phyloP scores from a whole-genome alignment of 108 stramenopile species.

The Discostella pseudostelligera region DNA sequence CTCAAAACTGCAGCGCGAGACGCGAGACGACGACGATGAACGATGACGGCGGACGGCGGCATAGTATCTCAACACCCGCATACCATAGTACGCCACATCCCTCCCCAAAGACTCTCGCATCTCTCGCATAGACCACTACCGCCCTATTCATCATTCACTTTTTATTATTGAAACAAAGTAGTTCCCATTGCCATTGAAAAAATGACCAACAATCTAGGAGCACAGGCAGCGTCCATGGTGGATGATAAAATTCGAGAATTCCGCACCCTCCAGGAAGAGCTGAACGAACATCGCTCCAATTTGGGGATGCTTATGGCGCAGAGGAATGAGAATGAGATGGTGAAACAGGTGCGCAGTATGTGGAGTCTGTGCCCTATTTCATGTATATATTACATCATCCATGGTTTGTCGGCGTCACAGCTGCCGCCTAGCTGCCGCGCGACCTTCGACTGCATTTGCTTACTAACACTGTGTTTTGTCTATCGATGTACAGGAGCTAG shows the following conservation, averaged over 20 bases:
- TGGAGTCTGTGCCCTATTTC: not conserved
- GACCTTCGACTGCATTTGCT: constrained; percentile 26
- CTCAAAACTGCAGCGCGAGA: too few species aligned
- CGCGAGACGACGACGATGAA: too few species aligned
- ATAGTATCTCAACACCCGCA: too few species aligned
- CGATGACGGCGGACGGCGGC: too few species aligned
- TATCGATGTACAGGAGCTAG: constrained; percentile 31
- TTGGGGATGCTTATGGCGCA: constrained; percentile 76
- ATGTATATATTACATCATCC: too few species aligned
- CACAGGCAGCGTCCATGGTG: constrained; percentile 70
- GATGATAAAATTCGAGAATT: constrained; percentile 79
- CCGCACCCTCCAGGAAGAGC: constrained; percentile 70
- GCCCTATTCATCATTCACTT: not conserved
- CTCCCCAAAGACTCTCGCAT: too few species aligned
- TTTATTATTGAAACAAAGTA: not conserved
- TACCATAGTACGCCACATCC: too few species aligned
- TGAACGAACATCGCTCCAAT: constrained; percentile 52
- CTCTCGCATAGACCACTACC: not conserved
- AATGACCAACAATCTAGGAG: constrained; percentile 51
- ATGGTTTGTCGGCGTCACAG: too few species aligned
- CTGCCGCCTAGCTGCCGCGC: too few species aligned
- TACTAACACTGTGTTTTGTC: not conserved
- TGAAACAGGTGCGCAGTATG: constrained; percentile 48
- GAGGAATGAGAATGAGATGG: constrained; percentile 90
- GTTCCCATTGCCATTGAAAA: too few species aligned